phyloP scores from a whole-genome alignment of 495 filamentous ascomycete species.

The Aspergillus funiculosus region DNA sequence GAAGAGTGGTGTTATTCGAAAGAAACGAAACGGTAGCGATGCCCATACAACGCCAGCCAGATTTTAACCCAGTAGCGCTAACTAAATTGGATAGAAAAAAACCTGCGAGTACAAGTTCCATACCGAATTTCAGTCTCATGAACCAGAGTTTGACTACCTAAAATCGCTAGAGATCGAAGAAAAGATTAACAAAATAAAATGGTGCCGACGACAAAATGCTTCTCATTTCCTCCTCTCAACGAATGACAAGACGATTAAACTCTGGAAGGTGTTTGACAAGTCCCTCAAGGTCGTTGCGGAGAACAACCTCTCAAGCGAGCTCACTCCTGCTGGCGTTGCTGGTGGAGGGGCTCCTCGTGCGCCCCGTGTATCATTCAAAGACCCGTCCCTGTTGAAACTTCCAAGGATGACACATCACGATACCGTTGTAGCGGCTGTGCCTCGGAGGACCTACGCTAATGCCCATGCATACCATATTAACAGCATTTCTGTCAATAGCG shows the following conservation, averaged over 20 bases:
- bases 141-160: constrained; percentile 98
- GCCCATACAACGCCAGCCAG: constrained; percentile 1
- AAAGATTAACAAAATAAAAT: constrained; percentile 99
- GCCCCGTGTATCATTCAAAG: constrained; percentile 69
- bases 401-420: constrained; percentile 96
- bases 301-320: constrained; percentile 94
- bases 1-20: constrained; percentile 93
- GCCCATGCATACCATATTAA: constrained; percentile 99
- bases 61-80: constrained; percentile 14
- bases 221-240: constrained; percentile 98
- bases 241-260: constrained; percentile 99
- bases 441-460: constrained; percentile 92
- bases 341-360: constrained; percentile 70
- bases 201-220: constrained; percentile 95
- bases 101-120: constrained; percentile 99
- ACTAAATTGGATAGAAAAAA: constrained; percentile 77
- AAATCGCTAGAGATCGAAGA: constrained; percentile 99
- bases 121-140: constrained; percentile 98
- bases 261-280: constrained; percentile 99
- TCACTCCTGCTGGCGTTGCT: constrained; percentile 72
- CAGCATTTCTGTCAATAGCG: constrained; percentile 98
- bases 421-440: constrained; percentile 95
- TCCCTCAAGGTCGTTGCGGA: constrained; percentile 97
- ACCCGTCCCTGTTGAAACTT: constrained; percentile 77
- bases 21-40: constrained; percentile 82